Conservation (phyloP, 371 early-diverging fungal genomes). For the Mortierella sp. region DNA sequence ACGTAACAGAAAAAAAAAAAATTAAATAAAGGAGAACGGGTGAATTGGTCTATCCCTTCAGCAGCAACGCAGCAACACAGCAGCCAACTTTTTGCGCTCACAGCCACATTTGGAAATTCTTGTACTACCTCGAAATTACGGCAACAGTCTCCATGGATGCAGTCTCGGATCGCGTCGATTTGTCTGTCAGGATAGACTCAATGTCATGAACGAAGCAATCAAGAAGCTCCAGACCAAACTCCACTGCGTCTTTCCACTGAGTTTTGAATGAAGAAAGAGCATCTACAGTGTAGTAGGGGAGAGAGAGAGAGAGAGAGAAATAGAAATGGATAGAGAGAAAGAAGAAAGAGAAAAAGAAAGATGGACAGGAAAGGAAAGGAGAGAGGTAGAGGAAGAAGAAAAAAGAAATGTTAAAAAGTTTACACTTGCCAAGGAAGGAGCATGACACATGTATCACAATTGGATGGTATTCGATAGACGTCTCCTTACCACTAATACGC, state of each 20-base stretch:
- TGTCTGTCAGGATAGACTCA: conserved; percentile 10
- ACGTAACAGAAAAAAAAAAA: too few species aligned
- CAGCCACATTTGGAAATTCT: background rate
- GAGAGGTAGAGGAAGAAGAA: background rate
- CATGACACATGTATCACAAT: too few species aligned
- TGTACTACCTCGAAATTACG: conserved; percentile 29
- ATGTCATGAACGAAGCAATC: conserved; percentile 38
- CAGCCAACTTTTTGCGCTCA: background rate
- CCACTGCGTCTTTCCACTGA: conserved; percentile 27
- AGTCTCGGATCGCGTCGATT: background rate
- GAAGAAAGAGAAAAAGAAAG: conserved; percentile 27
- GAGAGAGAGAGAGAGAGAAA: background rate
- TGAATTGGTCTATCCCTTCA: too few species aligned
- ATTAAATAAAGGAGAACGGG: too few species aligned
- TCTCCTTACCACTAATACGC: conserved; percentile 57
- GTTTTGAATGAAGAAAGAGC: conserved; percentile 48
- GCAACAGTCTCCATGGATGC: conserved; percentile 14
- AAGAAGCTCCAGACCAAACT: conserved; percentile 40
- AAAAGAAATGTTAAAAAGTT: too few species aligned
- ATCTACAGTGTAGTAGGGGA: conserved; percentile 43
- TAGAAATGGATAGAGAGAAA: conserved; percentile 6
- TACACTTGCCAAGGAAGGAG: too few species aligned
- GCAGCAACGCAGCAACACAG: too few species aligned
- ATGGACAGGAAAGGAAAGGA: conserved; percentile 1
- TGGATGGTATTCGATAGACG: too few species aligned